Evolutionary conservation across 164 flowering plant species (phyloP), one percentile per base, ranked within the genome.

Genomic region (Magnolia changhungtana): DNA sequence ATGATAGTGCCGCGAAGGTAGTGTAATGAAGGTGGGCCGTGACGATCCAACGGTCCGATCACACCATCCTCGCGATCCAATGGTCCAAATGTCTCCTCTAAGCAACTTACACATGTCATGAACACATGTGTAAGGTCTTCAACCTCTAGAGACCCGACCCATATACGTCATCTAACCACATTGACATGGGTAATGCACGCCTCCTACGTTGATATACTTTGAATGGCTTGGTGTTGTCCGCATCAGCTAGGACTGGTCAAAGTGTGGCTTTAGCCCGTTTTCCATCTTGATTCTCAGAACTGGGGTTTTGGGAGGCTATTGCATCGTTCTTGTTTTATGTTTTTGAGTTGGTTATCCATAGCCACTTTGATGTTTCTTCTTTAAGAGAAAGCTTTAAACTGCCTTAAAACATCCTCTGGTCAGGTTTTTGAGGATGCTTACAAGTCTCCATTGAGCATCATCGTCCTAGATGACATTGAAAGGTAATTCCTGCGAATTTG

Each of bases 351-450:
- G 74, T 24, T 20, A 13, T 2, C 45, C 55, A n/a, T 8, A 52
- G 29, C 19, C 50, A 69, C 18, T 23, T 65, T 65, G 14, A 8
- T 37, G 45, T 37, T 37, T 37, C 45, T 37, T 37, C 45, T 37
- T 37, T 37, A 37, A 37, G 45, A 37, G 45, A 37, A 0, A 20
- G 65, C 24, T 74, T 45, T 21, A 49, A 67, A 24, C 24, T 51
- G 58, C 37, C 21, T 51, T 23, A 29, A 23, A 19, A 50, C 77
- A 58, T 76, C 9, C 50, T 66, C 63, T 71, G 18, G 55, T 67
- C 77, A 96, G 99, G 97, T 95, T 27, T 96, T 96, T 82, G 99
- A 94, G 86, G 99, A 96, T 89, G 99, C 99, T 50, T 96, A 96
- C 82, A 96, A 86, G 82, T 96, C 99, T 67, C 96, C 88, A 50